These are phyloP conservation scores for Nyssa sinensis DNA, from an alignment of 148 eudicot genomes.

Conservation along the genomic window DNA sequence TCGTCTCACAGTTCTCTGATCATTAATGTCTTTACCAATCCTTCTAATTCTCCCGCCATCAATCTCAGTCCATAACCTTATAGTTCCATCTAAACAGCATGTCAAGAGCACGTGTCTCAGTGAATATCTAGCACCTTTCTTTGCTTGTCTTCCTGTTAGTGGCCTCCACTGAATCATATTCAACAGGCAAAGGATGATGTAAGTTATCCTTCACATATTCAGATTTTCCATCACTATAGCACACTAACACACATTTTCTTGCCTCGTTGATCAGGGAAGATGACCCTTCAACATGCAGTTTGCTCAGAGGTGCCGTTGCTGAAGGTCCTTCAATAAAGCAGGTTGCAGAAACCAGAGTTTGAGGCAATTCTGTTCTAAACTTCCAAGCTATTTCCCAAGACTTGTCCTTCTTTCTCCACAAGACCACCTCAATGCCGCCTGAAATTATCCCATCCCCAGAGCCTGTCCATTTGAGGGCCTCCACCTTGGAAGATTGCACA, in stretches of 20 bases:
- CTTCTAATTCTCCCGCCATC: conserved; percentile 65
- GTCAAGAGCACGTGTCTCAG: conserved; percentile 60
- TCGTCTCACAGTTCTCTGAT: conserved; percentile 41
- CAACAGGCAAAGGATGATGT: conserved; percentile 78
- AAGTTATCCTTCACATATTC: conserved; percentile 50
- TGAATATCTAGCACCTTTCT: conserved; percentile 30
- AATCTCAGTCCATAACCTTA: conserved; percentile 90
- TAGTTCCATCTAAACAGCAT: conserved; percentile 86
- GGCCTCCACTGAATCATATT: conserved; percentile 94
- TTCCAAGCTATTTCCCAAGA: conserved; percentile 96
- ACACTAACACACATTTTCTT: conserved; percentile 51
- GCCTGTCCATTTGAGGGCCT: conserved; percentile 83
- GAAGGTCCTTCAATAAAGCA: conserved; percentile 73
- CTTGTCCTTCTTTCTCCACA: conserved; percentile 68
- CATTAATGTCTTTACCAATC: conserved; percentile 51
- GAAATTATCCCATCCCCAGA: conserved; percentile 92
- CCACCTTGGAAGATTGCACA: conserved; percentile 68
- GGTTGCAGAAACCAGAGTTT: conserved; percentile 69
- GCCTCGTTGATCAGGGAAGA: conserved; percentile 24
- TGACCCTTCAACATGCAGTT: conserved; percentile 30
- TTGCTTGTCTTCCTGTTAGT: conserved; percentile 39
- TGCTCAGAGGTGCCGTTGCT: conserved; percentile 51
- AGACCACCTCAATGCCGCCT: conserved; percentile 72
- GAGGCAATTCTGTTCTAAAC: conserved; percentile 58
- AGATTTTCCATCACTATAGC: conserved; percentile 46